A percentile compares a stretch with the other conserved stretches of the same genome.
Conservation (phyloP, 1,139 yeast genomes). For the Arxiozyma telluris region DNA sequence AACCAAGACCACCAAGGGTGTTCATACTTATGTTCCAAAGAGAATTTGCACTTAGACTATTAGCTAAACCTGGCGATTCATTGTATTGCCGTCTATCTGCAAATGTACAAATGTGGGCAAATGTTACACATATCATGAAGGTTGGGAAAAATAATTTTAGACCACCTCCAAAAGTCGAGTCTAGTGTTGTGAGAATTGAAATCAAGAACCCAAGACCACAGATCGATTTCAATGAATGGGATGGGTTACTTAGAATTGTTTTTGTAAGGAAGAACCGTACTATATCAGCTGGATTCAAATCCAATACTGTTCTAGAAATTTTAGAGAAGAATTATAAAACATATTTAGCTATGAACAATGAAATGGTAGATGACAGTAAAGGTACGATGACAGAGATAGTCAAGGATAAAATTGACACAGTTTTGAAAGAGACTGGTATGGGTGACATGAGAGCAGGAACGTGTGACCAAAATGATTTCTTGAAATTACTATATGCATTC, state of each 20-base stretch:
- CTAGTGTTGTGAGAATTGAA: constrained; percentile 89
- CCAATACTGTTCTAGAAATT: constrained; percentile 70
- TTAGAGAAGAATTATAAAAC: constrained; percentile 85
- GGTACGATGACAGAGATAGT: constrained; percentile 43
- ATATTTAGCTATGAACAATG: constrained; percentile 51
- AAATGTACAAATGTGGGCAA: constrained; percentile 99
- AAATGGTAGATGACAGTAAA: constrained; percentile 33
- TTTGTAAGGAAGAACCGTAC: constrained; percentile 92
- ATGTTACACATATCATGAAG: constrained; percentile 95
- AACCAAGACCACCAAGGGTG: constrained; percentile 90
- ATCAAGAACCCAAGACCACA: constrained; percentile 87
- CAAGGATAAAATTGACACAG: constrained; percentile 51
- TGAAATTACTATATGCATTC: constrained; percentile 80
- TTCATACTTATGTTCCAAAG: constrained; percentile 96
- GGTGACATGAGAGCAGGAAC: constrained; percentile 87
- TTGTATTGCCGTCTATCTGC: constrained; percentile 89
- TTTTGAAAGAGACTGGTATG: constrained; percentile 67
- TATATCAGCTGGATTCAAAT: constrained; percentile 85
- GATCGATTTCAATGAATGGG: constrained; percentile 93
- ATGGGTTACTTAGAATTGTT: constrained; percentile 81
- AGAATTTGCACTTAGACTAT: constrained; percentile 84
- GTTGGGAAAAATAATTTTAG: constrained; percentile 94
- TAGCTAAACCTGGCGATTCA: constrained; percentile 93
- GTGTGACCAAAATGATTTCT: constrained; percentile 89
- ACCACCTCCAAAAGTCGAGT: constrained; percentile 98